phyloP scores from a whole-genome alignment of 306 rosid genomes.

The Cicer arietinum region DNA sequence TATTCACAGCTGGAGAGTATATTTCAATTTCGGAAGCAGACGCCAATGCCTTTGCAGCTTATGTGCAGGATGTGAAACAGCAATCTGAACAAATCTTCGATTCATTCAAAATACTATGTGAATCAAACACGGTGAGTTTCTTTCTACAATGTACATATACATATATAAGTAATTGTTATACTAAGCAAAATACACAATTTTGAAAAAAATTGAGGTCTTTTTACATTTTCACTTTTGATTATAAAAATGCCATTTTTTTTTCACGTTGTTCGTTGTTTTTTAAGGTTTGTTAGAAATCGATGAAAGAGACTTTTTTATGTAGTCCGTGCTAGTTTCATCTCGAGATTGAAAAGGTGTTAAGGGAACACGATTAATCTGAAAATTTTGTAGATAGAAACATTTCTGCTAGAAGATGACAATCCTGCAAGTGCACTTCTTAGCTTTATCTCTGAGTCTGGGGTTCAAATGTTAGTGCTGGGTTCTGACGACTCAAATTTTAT shows the following conservation, averaged over 20 bases:
- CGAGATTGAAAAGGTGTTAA: constrained; percentile 23
- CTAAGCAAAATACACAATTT: not conserved
- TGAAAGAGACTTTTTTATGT: not conserved
- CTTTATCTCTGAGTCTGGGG: constrained; percentile 62
- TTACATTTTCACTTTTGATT: not conserved
- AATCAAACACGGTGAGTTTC: constrained; percentile 55
- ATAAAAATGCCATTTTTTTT: not conserved
- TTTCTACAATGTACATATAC: constrained; percentile 4
- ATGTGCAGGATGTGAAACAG: constrained; percentile 62
- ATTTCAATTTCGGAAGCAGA: constrained; percentile 68
- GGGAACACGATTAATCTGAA: constrained; percentile 36
- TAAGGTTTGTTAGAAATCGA: not conserved
- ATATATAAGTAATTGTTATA: not conserved
- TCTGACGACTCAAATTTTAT: constrained; percentile 66
- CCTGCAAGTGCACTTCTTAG: constrained; percentile 77
- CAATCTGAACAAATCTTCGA: constrained; percentile 68
- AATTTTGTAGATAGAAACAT: constrained; percentile 69
- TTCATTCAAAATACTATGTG: constrained; percentile 67
- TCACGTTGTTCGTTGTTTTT: not conserved
- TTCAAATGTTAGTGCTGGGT: constrained; percentile 73
- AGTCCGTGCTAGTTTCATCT: constrained; percentile 18
- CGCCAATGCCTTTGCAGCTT: constrained; percentile 58
- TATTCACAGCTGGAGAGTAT: constrained; percentile 67
- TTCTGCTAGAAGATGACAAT: constrained; percentile 78
- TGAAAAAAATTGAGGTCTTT: not conserved